A percentile compares a stretch with the other conserved stretches of the same genome.
Conservation (phyloP, 495 filamentous ascomycete genomes). For the Podospora sp. region DNA sequence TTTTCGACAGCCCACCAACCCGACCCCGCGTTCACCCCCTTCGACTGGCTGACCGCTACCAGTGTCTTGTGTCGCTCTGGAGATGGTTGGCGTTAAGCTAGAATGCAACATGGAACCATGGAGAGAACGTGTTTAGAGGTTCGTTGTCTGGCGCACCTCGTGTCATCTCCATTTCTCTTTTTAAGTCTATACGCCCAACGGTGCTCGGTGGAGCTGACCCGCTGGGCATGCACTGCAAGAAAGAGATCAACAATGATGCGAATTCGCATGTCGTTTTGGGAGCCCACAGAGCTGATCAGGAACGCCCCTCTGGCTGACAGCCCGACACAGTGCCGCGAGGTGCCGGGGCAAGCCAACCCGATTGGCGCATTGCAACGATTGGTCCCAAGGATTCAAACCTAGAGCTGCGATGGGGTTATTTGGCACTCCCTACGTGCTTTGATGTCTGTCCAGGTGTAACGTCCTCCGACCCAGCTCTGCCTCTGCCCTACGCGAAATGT, state of each 20-base stretch:
- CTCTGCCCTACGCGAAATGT: background rate
- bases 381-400: background rate
- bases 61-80: no score
- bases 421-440: background rate
- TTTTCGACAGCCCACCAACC: background rate
- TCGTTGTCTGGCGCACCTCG: background rate
- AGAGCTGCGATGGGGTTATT: background rate
- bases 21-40: background rate
- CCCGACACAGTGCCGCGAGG: background rate
- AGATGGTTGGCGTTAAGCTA: no score
- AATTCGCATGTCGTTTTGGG: constrained; percentile 1
- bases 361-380: background rate
- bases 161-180: no score
- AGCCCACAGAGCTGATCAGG: constrained; percentile 5
- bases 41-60: background rate
- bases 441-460: background rate
- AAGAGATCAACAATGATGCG: background rate
- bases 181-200: no score
- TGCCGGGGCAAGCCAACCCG: background rate
- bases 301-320: background rate
- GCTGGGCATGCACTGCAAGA: background rate
- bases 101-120: background rate
- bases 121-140: background rate
- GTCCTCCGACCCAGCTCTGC: background rate
- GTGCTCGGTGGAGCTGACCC: background rate